Evolutionary conservation across 23 red algal genomes (phyloP).

Genomic region (Gracilaria vermiculophylla): DNA sequence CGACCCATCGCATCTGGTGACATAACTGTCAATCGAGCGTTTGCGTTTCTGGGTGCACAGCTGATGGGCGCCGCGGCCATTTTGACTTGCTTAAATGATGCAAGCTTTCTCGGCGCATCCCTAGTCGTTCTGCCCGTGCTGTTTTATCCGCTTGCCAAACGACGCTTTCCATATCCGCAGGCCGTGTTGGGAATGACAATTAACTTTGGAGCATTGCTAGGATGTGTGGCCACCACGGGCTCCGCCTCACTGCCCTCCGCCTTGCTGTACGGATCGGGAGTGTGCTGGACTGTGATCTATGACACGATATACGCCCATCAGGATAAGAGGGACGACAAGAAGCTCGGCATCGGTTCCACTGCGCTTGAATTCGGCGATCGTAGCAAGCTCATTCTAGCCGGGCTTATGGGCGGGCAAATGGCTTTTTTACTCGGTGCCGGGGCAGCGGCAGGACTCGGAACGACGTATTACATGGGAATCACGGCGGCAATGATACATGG

Average conservation of each 20-base stretch:
- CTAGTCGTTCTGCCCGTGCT: constrained; percentile 49
- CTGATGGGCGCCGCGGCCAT: constrained; percentile 58
- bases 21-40: constrained; percentile 31
- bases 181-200: constrained; percentile 84
- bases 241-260: constrained; percentile 6
- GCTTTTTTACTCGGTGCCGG: constrained; percentile 35
- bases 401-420: constrained; percentile 27
- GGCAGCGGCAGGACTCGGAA: constrained; percentile 17
- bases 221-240: constrained; percentile 66
- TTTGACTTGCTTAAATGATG: constrained; percentile 66
- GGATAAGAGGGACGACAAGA: constrained; percentile 78
- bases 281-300: constrained; percentile 94
- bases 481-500: constrained; percentile 28
- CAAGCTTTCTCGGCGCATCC: constrained; percentile 42
- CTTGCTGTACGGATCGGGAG: constrained; percentile 65
- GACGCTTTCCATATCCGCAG: constrained; percentile 75
- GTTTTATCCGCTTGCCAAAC: constrained; percentile 91
- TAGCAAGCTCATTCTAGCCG: constrained; percentile 13
- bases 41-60: constrained; percentile 56
- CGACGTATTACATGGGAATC: constrained; percentile 50
- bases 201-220: constrained; percentile 85
- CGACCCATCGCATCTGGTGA: constrained; percentile 85
- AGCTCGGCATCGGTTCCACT: constrained; percentile 60
- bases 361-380: constrained; percentile 72
- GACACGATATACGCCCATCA: constrained; percentile 98